phyloP scores from a whole-genome alignment of 768 basidiomycete genomes.

The Mycena crocata region DNA sequence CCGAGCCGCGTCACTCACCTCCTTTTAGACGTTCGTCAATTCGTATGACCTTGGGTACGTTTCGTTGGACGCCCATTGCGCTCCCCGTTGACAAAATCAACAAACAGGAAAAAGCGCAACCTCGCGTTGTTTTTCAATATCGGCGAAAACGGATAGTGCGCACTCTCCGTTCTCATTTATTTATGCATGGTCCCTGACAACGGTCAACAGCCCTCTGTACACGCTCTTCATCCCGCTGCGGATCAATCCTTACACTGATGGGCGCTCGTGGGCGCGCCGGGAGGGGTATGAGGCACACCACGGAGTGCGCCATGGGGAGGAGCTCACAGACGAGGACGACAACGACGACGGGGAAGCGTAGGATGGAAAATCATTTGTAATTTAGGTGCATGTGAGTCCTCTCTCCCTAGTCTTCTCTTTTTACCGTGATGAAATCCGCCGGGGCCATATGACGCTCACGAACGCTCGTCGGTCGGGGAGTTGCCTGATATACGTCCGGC shows the following conservation, averaged over 20 bases:
- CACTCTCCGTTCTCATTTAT: constrained; percentile 32
- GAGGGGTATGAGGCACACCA: constrained; percentile 69
- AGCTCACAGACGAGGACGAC: constrained; percentile 88
- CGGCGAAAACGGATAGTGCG: constrained; percentile 84
- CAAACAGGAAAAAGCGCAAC: constrained; percentile 62
- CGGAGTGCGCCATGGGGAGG: constrained; percentile 80
- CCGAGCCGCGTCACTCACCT: neutral
- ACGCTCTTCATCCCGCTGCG: constrained; percentile 89
- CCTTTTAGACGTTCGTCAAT: constrained; percentile 79
- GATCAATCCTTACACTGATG: constrained; percentile 86
- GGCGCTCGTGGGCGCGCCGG: constrained; percentile 80
- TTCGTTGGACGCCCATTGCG: no score
- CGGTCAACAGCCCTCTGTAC: constrained; percentile 69
- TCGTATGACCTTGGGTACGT: constrained; percentile 90
- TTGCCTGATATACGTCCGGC: constrained; percentile 31
- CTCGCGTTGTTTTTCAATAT: constrained; percentile 90
- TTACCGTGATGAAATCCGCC: constrained; percentile 73
- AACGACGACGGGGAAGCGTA: constrained; percentile 48
- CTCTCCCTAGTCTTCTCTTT: neutral
- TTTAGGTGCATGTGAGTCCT: constrained; percentile 25
- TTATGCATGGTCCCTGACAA: neutral
- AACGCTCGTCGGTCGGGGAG: constrained; percentile 42
- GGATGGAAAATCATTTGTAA: neutral
- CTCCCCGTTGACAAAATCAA: constrained; percentile 40
- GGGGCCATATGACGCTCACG: constrained; percentile 89